Evolutionary conservation across 164 flowering plant genomes (phyloP).

Genomic region (Berberis vulgaris): DNA sequence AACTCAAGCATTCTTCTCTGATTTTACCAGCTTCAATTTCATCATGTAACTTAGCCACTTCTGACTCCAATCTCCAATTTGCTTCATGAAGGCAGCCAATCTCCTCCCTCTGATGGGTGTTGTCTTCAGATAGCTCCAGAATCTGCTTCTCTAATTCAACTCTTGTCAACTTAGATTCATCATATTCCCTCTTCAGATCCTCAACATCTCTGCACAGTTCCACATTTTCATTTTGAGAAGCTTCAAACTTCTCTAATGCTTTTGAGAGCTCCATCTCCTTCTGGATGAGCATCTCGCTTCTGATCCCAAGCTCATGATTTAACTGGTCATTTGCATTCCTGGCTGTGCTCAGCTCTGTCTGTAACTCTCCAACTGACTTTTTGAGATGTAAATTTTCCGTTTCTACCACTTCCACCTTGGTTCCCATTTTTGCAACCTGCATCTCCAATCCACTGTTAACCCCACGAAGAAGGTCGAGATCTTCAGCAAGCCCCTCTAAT

Average conservation of each 20-base stretch:
- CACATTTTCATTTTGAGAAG: constrained; percentile 23
- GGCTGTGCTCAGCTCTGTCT: constrained; percentile 7
- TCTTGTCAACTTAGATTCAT: constrained; percentile 23
- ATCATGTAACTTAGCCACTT: constrained; percentile 27
- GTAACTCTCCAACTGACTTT: constrained; percentile 36
- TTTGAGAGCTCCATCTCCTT: constrained; percentile 30
- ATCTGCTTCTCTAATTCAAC: constrained; percentile 32
- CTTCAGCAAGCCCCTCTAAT: constrained; percentile 29
- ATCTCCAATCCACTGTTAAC: constrained; percentile 25
- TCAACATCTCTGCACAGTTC: constrained; percentile 30
- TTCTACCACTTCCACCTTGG: constrained; percentile 31
- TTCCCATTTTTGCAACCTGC: constrained; percentile 1
- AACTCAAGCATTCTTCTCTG: constrained; percentile 44
- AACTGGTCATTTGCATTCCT: constrained; percentile 2
- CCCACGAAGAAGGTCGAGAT: constrained; percentile 27
- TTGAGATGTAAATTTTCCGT: constrained; percentile 41
- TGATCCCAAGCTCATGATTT: background rate
- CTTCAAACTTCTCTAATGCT: constrained; percentile 34
- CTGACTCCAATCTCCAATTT: constrained; percentile 34
- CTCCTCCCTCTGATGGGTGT: constrained; percentile 26
- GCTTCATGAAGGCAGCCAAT: constrained; percentile 35
- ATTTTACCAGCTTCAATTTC: constrained; percentile 36
- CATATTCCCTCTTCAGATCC: constrained; percentile 32
- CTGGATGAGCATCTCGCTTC: background rate
- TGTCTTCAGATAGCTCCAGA: constrained; percentile 24